A percentile compares a stretch with the other conserved stretches of the same genome.
These are phyloP conservation scores for Tetrahymena thermophila DNA, from an alignment of 73 alveolate species.

Conservation along the genomic window DNA sequence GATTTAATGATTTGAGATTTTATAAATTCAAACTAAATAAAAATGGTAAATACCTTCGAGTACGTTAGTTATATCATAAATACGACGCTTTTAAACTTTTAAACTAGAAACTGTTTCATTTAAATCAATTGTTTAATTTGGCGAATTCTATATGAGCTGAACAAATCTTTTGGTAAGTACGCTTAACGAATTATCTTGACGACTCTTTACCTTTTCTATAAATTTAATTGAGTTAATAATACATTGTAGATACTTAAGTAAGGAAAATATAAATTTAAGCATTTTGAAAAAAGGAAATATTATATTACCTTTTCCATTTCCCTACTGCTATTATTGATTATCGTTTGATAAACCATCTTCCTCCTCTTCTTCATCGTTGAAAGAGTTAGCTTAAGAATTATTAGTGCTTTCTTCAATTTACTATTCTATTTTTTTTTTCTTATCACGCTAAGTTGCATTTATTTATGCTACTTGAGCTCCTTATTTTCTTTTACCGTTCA, in stretches of 20 bases:
- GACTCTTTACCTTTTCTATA: neutral
- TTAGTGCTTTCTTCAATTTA: neutral
- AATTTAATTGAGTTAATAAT: neutral
- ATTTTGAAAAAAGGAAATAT: neutral
- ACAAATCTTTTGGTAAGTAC: conserved; percentile 57
- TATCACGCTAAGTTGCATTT: neutral
- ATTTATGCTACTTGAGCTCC: neutral
- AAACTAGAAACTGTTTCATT: conserved; percentile 44
- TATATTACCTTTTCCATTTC: neutral
- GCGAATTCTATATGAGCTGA: conserved; percentile 36
- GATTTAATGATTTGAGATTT: neutral
- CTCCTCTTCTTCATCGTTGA: neutral
- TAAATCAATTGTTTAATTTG: conserved; percentile 45
- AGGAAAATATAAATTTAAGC: neutral
- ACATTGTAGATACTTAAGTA: neutral
- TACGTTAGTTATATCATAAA: conserved; percentile 56
- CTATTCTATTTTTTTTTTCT: neutral
- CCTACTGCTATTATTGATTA: neutral
- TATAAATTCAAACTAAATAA: neutral
- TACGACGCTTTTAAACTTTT: conserved; percentile 47
- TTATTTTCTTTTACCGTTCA: neutral
- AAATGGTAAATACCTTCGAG: conserved; percentile 42
- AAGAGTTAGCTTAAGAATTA: neutral
- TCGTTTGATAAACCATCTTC: neutral
- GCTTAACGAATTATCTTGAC: conserved; percentile 53